Evolutionary conservation across 164 flowering plant genomes (phyloP), one percentile per base, ranked within the genome.

Genomic region (Aristolochia fimbriata): DNA sequence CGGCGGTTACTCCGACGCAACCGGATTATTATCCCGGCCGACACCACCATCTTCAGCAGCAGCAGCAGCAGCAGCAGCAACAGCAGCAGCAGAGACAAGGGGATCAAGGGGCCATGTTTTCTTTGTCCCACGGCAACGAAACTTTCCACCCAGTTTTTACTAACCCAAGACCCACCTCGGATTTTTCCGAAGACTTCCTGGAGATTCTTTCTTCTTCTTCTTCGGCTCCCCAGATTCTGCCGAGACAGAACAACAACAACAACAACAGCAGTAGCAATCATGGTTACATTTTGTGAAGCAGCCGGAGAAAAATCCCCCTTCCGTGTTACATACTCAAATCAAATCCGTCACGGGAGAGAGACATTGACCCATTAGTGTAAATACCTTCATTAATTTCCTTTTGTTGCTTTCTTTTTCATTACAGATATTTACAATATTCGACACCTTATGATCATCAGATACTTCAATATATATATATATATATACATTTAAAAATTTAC

Each of bases 91-190:
- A n/a, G n/a, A n/a, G n/a, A n/a, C n/a, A n/a, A n/a, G n/a, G n/a
- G n/a, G n/a, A n/a, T n/a, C 25, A 19, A 24, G 23, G 17, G 66
- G 52, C 7, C 22, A 27, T 51, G 27, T 65, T 51, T 41, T 45
- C 68, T 6, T 9, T 51, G 23, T 51, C 20, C 12, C 46, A 52
- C 33, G 1, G 17, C 15, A 10, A 43, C 25, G 68, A 64, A 23
- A 37, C 24, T 9, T 67, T 48, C 19, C 51, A 55, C 7, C 57
- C 20, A 20, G 46, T 15, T 15, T n/a, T 55, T 19, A 33, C 15
- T 37, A 57, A 57, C 65, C 50, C 60, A 0, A 67, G 65, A 41
- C 4, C 65, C 6, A 51, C 50, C 65, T 21, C 50, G 58, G 65
- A 57, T 15, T 15, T 20, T 25, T 52, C 68, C 2, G 62, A 65